These are phyloP conservation scores for Nitzschia inconspicua DNA, from an alignment of 108 stramenopile genomes.

Conservation along the genomic window DNA sequence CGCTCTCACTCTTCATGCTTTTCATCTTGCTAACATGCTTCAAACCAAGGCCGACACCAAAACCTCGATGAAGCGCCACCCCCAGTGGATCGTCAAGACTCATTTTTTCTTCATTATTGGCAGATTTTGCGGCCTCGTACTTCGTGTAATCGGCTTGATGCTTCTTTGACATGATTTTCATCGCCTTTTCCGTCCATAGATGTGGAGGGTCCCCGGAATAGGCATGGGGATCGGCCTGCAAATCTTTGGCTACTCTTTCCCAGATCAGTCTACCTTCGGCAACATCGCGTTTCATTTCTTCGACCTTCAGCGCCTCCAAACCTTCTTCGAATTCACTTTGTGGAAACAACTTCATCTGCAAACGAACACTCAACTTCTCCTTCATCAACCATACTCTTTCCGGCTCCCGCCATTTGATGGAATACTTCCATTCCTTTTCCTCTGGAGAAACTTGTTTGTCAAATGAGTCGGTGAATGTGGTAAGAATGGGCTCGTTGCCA, in stretches of 20 bases:
- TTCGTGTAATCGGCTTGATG: background rate
- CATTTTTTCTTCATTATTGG: too few relatives aligned
- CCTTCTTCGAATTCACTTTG: background rate
- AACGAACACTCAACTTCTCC: constrained; percentile 4
- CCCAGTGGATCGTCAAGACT: constrained; percentile 75
- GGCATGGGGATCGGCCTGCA: background rate
- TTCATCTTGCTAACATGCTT: constrained; percentile 43
- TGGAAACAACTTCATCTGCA: background rate
- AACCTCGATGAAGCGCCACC: constrained; percentile 68
- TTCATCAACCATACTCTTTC: constrained; percentile 38
- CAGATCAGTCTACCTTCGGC: constrained; percentile 2
- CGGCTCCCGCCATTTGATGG: constrained; percentile 57
- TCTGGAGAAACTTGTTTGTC: constrained; percentile 7
- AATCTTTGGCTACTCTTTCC: background rate
- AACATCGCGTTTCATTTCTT: too few relatives aligned
- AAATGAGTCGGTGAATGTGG: background rate
- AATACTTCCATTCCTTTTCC: constrained; percentile 45
- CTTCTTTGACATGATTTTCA: constrained; percentile 12
- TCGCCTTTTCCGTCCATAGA: constrained; percentile 40
- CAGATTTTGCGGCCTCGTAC: background rate
- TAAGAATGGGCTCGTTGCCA: background rate
- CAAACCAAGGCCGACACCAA: constrained; percentile 77
- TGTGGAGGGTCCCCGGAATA: background rate
- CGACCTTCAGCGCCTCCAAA: background rate
- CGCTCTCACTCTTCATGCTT: constrained; percentile 34